These are phyloP conservation scores for Trichoderma sp. DNA, from an alignment of 2,329 filamentous ascomycete species.

Conservation along the genomic window DNA sequence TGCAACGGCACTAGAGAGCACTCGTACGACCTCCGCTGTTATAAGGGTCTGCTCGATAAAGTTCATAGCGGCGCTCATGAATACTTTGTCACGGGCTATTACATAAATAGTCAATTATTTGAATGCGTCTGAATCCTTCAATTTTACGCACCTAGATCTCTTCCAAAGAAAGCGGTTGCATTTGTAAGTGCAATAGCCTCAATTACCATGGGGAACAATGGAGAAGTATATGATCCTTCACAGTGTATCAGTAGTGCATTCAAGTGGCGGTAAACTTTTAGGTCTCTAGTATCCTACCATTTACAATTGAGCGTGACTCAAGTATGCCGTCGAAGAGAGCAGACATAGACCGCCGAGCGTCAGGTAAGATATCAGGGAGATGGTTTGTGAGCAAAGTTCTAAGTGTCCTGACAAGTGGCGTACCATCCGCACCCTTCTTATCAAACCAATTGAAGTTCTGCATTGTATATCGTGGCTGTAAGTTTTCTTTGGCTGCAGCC, in stretches of 20 bases:
- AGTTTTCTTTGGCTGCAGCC: neutral
- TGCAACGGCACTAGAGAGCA: neutral
- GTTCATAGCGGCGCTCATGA: neutral
- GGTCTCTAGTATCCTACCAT: neutral
- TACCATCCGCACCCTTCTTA: neutral
- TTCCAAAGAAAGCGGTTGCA: neutral
- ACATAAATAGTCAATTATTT: neutral
- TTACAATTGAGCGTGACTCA: neutral
- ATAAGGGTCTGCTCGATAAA: constrained; percentile 1
- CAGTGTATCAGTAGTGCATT: neutral
- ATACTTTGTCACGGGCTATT: neutral
- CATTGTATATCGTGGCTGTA: constrained; percentile 4
- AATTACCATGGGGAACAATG: neutral
- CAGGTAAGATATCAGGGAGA: constrained; percentile 4
- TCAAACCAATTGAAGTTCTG: constrained; percentile 9
- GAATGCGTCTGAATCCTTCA: too few species aligned
- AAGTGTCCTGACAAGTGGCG: neutral
- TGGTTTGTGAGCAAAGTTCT: constrained; percentile 5
- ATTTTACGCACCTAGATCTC: neutral
- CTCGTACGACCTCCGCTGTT: neutral
- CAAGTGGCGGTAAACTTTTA: neutral
- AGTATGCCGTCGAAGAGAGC: neutral
- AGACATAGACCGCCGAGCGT: neutral
- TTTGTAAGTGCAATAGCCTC: neutral
- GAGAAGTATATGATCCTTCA: neutral